These are phyloP conservation scores for Alternaria arborescens DNA, from an alignment of 2,329 filamentous ascomycete genomes.

Conservation along the genomic window DNA sequence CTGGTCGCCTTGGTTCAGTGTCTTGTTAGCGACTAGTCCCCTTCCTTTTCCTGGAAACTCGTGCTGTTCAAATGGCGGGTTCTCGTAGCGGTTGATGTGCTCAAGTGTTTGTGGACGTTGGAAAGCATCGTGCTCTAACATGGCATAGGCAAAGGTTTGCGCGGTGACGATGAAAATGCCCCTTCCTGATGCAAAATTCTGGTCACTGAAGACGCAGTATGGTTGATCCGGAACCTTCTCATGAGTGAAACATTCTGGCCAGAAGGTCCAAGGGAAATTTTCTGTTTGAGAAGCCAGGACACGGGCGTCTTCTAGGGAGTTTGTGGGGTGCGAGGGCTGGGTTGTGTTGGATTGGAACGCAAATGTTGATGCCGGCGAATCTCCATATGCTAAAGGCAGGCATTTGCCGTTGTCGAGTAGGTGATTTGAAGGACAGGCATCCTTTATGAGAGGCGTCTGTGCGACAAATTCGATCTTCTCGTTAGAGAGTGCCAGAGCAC, in stretches of 20 bases:
- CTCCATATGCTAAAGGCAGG: conserved; percentile 19
- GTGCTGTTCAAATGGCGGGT: conserved; percentile 39
- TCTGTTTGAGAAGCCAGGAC: conserved; percentile 24
- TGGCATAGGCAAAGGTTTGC: conserved; percentile 33
- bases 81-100: conserved; percentile 34
- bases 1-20: conserved; percentile 44
- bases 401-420: conserved; percentile 38
- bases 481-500: conserved; percentile 31
- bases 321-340: conserved; percentile 11
- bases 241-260: conserved; percentile 44
- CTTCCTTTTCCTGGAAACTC: conserved; percentile 47
- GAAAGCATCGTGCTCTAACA: conserved; percentile 44
- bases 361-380: conserved; percentile 8
- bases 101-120: conserved; percentile 26
- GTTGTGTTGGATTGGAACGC: conserved; percentile 32
- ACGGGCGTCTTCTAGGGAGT: conserved; percentile 34
- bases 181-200: conserved; percentile 41
- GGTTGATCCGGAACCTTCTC: conserved; percentile 33
- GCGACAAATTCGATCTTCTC: conserved; percentile 30
- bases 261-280: conserved; percentile 45
- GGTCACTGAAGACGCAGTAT: conserved; percentile 43
- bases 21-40: conserved; percentile 46
- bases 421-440: conserved; percentile 37
- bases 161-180: conserved; percentile 46
- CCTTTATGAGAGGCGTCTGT: conserved; percentile 32